phyloP scores from a whole-genome alignment of 106 monocot genomes.

The Acanthochlamys bracteata region DNA sequence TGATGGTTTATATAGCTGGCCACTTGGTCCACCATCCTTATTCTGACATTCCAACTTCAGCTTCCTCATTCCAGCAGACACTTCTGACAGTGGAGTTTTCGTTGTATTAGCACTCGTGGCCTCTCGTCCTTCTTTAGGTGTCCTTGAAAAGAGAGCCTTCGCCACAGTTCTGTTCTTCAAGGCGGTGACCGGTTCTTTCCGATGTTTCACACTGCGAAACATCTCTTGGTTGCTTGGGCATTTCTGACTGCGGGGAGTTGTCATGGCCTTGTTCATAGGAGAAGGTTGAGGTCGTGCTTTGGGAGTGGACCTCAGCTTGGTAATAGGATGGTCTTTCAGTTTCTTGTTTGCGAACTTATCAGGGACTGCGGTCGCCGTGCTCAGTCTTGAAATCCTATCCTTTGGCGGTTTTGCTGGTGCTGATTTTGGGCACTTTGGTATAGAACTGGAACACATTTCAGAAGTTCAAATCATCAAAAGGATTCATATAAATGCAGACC shows the following conservation, averaged over 20 bases:
- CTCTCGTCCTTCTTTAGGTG: neutral
- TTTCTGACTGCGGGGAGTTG: conserved; percentile 2
- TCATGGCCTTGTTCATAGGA: neutral
- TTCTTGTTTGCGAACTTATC: neutral
- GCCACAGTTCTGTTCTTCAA: neutral
- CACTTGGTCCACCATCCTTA: neutral
- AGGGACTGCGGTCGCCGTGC: neutral
- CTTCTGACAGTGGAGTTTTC: neutral
- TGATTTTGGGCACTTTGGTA: conserved; percentile 3
- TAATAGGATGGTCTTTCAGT: neutral
- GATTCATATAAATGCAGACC: no score
- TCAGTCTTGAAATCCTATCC: neutral
- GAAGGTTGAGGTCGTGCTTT: neutral
- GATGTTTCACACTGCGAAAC: conserved; percentile 3
- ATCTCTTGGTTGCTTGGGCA: neutral
- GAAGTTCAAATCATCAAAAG: no score
- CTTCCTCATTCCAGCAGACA: conserved; percentile 1
- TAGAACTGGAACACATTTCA: neutral
- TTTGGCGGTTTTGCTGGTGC: conserved; percentile 4
- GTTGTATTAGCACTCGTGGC: neutral
- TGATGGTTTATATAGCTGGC: neutral
- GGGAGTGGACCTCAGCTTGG: neutral
- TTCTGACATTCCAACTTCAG: neutral
- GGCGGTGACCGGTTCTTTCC: neutral
- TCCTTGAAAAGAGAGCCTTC: neutral